A percentile compares a stretch with the other conserved stretches of the same genome.
Evolutionary conservation across 257 asterid species (phyloP).

Genomic region (Solanum arcanum): DNA sequence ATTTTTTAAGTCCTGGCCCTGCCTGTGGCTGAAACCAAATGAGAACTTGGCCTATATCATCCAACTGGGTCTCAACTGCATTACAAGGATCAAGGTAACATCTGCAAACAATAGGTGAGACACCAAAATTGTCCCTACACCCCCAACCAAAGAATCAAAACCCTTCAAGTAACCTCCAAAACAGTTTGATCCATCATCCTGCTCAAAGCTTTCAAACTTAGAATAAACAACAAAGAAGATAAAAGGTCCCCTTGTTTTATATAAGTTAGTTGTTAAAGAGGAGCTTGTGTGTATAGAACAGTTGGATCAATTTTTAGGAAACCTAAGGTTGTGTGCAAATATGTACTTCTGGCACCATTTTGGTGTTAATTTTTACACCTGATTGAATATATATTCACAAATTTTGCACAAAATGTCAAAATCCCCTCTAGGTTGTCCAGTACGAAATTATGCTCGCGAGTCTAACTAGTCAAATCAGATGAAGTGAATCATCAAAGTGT

Average conservation of each 20-base stretch:
- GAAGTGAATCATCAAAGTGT: neutral
- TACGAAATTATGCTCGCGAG: neutral
- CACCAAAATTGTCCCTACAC: neutral
- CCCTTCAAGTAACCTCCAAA: neutral
- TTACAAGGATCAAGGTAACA: neutral
- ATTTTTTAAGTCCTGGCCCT: neutral
- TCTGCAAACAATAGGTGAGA: neutral
- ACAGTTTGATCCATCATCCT: neutral
- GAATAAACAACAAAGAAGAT: neutral
- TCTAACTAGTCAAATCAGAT: neutral
- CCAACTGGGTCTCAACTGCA: neutral
- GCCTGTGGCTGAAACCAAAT: neutral
- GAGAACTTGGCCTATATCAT: neutral
- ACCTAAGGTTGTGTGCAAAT: neutral
- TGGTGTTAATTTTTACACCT: neutral
- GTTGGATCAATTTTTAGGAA: neutral
- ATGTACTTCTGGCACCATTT: neutral
- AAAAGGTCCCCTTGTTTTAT: neutral
- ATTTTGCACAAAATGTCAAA: neutral
- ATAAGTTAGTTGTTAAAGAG: neutral
- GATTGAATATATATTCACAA: neutral
- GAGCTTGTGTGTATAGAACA: neutral
- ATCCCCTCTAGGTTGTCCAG: neutral
- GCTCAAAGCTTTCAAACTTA: neutral
- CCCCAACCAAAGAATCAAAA: neutral